Conservation (phyloP, 305 asterid genomes). For the Fraxinus baroniana region DNA sequence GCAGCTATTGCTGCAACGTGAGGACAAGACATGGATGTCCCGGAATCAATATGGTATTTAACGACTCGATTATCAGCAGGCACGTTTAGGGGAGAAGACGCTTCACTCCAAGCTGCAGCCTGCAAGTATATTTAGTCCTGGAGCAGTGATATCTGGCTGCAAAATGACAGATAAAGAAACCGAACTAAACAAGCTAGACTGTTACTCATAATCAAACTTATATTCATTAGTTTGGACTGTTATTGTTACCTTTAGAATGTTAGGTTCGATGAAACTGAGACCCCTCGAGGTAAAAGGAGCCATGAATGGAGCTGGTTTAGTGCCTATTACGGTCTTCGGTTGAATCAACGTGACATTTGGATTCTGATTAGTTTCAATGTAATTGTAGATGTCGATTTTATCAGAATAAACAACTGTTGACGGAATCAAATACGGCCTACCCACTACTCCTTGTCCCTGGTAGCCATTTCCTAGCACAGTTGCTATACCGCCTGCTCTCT, state of each 20-base stretch:
- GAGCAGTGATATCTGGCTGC: constrained; percentile 77
- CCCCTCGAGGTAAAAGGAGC: constrained; percentile 38
- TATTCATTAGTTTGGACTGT: background rate
- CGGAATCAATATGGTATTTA: constrained; percentile 47
- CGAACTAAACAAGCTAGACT: background rate
- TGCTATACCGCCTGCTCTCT: constrained; percentile 47
- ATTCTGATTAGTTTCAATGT: constrained; percentile 13
- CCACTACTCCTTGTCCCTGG: constrained; percentile 24
- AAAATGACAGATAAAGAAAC: constrained; percentile 11
- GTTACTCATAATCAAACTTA: background rate
- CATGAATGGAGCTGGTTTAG: constrained; percentile 37
- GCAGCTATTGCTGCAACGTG: constrained; percentile 55
- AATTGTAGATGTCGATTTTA: constrained; percentile 18
- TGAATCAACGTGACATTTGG: constrained; percentile 32
- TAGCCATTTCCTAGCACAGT: constrained; percentile 26
- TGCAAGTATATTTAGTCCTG: constrained; percentile 72
- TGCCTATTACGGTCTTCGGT: constrained; percentile 14
- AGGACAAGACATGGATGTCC: constrained; percentile 80
- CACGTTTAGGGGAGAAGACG: constrained; percentile 48
- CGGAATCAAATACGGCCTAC: constrained; percentile 31
- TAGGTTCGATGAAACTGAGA: constrained; percentile 27
- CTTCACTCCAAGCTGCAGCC: constrained; percentile 75
- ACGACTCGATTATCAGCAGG: constrained; percentile 41
- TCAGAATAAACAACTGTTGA: constrained; percentile 21
- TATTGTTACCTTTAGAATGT: constrained; percentile 33